phyloP scores from a whole-genome alignment of 306 rosid genomes.

The Trifolium subterraneum region DNA sequence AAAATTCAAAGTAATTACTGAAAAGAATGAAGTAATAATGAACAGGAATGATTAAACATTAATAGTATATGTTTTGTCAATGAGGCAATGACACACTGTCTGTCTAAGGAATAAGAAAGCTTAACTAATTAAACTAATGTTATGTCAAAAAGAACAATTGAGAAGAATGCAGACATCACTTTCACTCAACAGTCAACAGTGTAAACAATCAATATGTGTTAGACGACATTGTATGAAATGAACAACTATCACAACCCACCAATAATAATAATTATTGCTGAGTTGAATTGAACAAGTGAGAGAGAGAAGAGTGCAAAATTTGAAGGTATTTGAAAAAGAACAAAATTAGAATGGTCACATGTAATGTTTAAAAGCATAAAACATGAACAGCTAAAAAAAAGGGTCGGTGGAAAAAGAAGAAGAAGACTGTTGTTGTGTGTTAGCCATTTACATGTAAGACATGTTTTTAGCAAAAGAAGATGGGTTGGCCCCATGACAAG shows the following conservation, averaged over 20 bases:
- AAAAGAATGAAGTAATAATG: slow-evolving; percentile 54
- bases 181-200: slow-evolving; percentile 19
- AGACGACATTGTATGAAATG: slow-evolving; percentile 38
- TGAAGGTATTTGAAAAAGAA: slow-evolving; percentile 23
- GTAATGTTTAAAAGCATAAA: background rate
- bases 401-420: slow-evolving; percentile 41
- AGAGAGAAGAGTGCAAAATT: background rate
- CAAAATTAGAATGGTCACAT: slow-evolving; percentile 12
- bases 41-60: slow-evolving; percentile 40
- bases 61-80: slow-evolving; percentile 51
- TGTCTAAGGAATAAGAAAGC: slow-evolving; percentile 63
- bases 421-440: slow-evolving; percentile 16
- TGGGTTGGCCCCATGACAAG: slow-evolving; percentile 54
- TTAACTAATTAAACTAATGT: slow-evolving; percentile 33
- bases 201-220: slow-evolving; percentile 32
- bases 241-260: background rate
- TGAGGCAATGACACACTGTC: slow-evolving; percentile 63
- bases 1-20: slow-evolving; percentile 14
- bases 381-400: slow-evolving; percentile 5
- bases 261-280: slow-evolving; percentile 38
- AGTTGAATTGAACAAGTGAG: slow-evolving; percentile 26
- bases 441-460: slow-evolving; percentile 65
- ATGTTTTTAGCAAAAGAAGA: slow-evolving; percentile 49
- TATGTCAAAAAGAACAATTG: slow-evolving; percentile 8
- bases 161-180: slow-evolving; percentile 41